phyloP scores from a whole-genome alignment of 352 stramenopile genomes.

The Thalassiosira ordinaria region DNA sequence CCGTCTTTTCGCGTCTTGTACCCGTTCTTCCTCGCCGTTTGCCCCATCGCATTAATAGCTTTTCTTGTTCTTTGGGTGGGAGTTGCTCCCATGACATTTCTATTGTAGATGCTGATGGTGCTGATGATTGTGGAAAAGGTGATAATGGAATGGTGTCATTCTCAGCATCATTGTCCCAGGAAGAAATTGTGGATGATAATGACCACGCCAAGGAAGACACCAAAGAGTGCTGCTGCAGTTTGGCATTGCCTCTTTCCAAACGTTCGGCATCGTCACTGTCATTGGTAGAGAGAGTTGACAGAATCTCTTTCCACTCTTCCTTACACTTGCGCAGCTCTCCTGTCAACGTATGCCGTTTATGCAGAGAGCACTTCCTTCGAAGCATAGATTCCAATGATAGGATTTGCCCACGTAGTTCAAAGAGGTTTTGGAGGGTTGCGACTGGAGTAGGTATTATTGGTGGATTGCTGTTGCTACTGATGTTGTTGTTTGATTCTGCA shows the following conservation, averaged over 20 bases:
- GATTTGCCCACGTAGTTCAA: slow-evolving; percentile 40
- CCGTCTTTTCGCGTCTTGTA: slow-evolving; percentile 45
- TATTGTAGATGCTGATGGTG: neutral
- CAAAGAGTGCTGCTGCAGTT: slow-evolving; percentile 1
- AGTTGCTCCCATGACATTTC: slow-evolving; percentile 28
- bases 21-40: slow-evolving; percentile 21
- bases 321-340: slow-evolving; percentile 50
- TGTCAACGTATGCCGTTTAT: slow-evolving; percentile 47
- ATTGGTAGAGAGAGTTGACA: slow-evolving; percentile 18
- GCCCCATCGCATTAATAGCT: slow-evolving; percentile 42
- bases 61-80: slow-evolving; percentile 33
- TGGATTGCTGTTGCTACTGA: too few species aligned
- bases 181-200: slow-evolving; percentile 42
- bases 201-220: slow-evolving; percentile 32
- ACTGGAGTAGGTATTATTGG: slow-evolving; percentile 32
- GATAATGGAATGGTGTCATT: neutral
- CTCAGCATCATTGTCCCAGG: neutral
- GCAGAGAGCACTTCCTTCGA: slow-evolving; percentile 40
- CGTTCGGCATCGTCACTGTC: neutral
- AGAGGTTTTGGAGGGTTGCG: slow-evolving; percentile 32
- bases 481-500: slow-evolving; percentile 10
- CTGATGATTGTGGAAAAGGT: slow-evolving; percentile 5
- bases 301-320: slow-evolving; percentile 31
- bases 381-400: slow-evolving; percentile 49
- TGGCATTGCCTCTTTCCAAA: neutral